Conservation (phyloP, 768 basidiomycete genomes). For the Termitomyces sp. region DNA sequence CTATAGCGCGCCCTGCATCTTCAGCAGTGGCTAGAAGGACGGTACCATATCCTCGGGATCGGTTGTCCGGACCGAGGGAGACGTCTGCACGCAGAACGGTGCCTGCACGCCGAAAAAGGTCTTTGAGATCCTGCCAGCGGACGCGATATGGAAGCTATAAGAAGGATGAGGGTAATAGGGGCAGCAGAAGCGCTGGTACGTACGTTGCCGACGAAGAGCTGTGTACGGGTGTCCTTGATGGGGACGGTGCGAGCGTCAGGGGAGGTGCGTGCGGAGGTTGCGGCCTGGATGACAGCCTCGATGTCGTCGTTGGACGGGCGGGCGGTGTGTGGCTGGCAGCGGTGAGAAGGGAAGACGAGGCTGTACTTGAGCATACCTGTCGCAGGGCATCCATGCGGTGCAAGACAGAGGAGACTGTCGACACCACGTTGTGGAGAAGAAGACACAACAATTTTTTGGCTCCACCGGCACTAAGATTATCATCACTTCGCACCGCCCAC, state of each 20-base stretch:
- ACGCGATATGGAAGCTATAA: conserved; percentile 90
- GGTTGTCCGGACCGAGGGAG: conserved; percentile 81
- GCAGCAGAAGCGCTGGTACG: conserved; percentile 32
- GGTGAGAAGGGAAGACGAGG: background rate
- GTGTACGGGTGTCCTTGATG: conserved; percentile 83
- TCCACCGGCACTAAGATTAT: conserved; percentile 14
- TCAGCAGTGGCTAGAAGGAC: conserved; percentile 93
- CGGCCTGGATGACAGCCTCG: conserved; percentile 88
- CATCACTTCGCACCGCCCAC: background rate
- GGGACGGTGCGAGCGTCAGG: conserved; percentile 43
- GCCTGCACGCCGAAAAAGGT: conserved; percentile 93
- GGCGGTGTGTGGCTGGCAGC: background rate
- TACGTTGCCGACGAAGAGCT: conserved; percentile 96
- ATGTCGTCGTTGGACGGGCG: conserved; percentile 65
- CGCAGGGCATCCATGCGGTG: background rate
- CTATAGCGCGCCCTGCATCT: conserved; percentile 91
- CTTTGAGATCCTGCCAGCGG: conserved; percentile 99
- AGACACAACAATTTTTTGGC: conserved; percentile 17
- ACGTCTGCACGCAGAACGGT: conserved; percentile 81
- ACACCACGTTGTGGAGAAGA: conserved; percentile 9
- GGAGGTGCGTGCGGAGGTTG: conserved; percentile 66
- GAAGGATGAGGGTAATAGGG: conserved; percentile 4
- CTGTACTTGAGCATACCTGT: background rate
- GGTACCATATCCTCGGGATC: conserved; percentile 91
- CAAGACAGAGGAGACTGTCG: background rate